These are phyloP conservation scores for Trichoderma lentiforme DNA, from an alignment of 2,329 filamentous ascomycete species.

Conservation along the genomic window DNA sequence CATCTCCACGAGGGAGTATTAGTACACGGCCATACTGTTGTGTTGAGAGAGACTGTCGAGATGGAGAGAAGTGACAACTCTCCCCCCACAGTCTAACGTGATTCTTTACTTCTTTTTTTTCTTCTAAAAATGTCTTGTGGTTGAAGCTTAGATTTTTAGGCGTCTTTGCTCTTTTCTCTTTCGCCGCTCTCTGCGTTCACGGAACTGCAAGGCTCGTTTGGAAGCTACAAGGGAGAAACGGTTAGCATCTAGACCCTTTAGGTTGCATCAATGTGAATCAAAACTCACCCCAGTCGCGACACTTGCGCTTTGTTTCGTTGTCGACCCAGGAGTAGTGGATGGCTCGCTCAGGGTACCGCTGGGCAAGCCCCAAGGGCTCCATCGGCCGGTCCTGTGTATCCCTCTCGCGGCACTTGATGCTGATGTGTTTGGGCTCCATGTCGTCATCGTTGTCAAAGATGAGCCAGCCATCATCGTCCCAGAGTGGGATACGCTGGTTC, in stretches of 20 bases:
- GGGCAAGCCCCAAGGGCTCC: conserved; percentile 37
- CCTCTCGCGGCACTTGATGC: conserved; percentile 40
- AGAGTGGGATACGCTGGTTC: conserved; percentile 41
- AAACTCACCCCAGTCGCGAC: conserved; percentile 41
- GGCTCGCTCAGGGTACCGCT: conserved; percentile 47
- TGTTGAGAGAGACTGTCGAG: not conserved
- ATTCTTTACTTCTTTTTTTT: not conserved
- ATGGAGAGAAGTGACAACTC: not conserved
- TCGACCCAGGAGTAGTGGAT: conserved; percentile 46
- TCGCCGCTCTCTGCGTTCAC: conserved; percentile 36
- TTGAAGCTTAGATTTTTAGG: conserved; percentile 31
- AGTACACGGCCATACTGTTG: conserved; percentile 1
- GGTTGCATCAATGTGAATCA: not conserved
- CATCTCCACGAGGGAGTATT: not conserved
- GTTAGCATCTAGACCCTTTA: not conserved
- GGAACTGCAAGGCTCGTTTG: conserved; percentile 37
- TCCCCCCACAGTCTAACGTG: not conserved
- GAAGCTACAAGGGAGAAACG: conserved; percentile 25
- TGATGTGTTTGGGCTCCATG: conserved; percentile 36
- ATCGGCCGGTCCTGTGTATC: conserved; percentile 36
- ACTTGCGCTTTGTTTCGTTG: conserved; percentile 35
- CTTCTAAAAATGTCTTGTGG: not conserved
- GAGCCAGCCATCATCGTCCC: conserved; percentile 40
- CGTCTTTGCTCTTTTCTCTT: conserved; percentile 39
- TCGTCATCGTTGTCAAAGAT: conserved; percentile 40